These are phyloP conservation scores for Boletus reticuloceps DNA, from an alignment of 768 basidiomycete genomes.

Conservation along the genomic window DNA sequence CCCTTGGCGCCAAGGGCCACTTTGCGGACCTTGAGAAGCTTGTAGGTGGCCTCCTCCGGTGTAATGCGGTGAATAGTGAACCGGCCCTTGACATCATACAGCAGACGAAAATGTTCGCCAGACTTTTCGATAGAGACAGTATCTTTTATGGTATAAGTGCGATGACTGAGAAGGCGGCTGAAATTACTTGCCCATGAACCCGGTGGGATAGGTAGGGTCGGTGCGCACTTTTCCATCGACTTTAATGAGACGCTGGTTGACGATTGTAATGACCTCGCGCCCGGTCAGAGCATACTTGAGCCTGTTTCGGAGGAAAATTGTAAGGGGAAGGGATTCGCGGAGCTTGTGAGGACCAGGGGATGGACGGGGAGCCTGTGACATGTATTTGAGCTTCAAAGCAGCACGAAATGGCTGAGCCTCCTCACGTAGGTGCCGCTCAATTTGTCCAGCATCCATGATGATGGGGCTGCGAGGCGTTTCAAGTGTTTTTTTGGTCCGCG, in stretches of 20 bases:
- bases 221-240: constrained; percentile 99
- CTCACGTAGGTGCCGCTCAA: constrained; percentile 91
- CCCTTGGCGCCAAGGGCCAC: constrained; percentile 91
- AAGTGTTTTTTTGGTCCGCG: constrained; percentile 99
- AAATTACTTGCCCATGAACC: constrained; percentile 84
- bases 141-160: constrained; percentile 47
- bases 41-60: constrained; percentile 94
- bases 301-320: constrained; percentile 97
- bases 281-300: constrained; percentile 98
- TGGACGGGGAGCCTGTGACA: constrained; percentile 84
- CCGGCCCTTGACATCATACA: constrained; percentile 99
- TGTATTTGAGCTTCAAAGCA: constrained; percentile 5
- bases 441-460: constrained; percentile 99
- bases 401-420: constrained; percentile 4
- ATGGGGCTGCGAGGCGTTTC: constrained; percentile 96
- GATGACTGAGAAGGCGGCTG: not conserved
- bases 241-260: constrained; percentile 96
- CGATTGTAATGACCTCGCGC: constrained; percentile 92
- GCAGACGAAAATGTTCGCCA: constrained; percentile 97
- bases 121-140: constrained; percentile 98
- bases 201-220: constrained; percentile 93
- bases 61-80: constrained; percentile 99
- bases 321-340: constrained; percentile 95
- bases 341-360: constrained; percentile 99
- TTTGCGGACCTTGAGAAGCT: constrained; percentile 91